phyloP scores from a whole-genome alignment of 768 basidiomycete genomes.

The Podaxis rugospora region DNA sequence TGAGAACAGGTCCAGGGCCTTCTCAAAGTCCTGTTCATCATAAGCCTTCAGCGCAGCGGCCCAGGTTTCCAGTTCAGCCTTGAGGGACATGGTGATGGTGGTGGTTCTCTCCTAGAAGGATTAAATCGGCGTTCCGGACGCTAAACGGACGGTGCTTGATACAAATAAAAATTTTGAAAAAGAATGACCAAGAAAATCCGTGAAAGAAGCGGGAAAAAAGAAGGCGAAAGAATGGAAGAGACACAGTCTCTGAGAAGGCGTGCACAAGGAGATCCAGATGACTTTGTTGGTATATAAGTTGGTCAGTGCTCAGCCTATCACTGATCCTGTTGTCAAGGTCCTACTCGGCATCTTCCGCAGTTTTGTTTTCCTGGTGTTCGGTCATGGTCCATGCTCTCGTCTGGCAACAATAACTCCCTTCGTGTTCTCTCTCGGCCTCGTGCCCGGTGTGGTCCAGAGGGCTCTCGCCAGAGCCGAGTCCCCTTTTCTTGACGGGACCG shows the following conservation, averaged over 20 bases:
- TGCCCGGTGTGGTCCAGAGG: not conserved
- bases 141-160: slow-evolving; percentile 17
- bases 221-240: slow-evolving; percentile 27
- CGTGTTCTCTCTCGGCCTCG: not conserved
- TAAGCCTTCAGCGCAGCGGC: slow-evolving; percentile 84
- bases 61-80: slow-evolving; percentile 83
- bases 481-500: not conserved
- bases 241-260: slow-evolving; percentile 40
- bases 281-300: slow-evolving; percentile 19
- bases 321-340: slow-evolving; percentile 31
- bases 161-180: slow-evolving; percentile 19
- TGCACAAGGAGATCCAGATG: slow-evolving; percentile 19
- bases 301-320: slow-evolving; percentile 15
- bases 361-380: slow-evolving; percentile 1
- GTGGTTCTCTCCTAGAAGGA: slow-evolving; percentile 7
- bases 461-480: not conserved
- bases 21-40: slow-evolving; percentile 78
- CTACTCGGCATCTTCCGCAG: slow-evolving; percentile 20
- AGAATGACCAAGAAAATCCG: slow-evolving; percentile 18
- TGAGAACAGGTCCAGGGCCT: slow-evolving; percentile 70
- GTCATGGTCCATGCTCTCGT: not conserved
- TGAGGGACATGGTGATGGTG: slow-evolving; percentile 48
- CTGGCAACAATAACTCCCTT: slow-evolving; percentile 16
- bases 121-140: slow-evolving; percentile 32
- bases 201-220: slow-evolving; percentile 20